Evolutionary conservation across 805 yeast species (phyloP), one percentile per base, ranked within the genome.

Genomic region (Millerozyma acaciae): DNA sequence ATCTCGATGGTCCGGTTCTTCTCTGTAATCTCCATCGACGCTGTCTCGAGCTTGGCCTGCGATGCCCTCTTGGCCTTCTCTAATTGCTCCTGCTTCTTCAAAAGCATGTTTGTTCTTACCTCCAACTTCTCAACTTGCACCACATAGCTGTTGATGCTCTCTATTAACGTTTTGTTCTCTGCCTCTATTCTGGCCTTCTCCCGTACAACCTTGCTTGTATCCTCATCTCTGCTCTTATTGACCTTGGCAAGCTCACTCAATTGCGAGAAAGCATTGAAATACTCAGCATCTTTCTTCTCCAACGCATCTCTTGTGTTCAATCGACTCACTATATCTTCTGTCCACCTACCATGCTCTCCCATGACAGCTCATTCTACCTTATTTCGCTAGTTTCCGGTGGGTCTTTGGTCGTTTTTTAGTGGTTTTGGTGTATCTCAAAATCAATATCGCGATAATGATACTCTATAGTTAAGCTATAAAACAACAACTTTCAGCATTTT

Each of bases 1-100:
- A 70, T 60, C 39, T 76, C 84, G 13, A 78, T 68, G 4, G 79
- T 69, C 43, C 70, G 70, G 33, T 77, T 70, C 53, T 78, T 79
- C 39, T 65, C 70, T n/a, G 42, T 41, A 4, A 66, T 40, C 29
- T 62, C 67, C 25, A 50, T 37, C 6, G 42, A 43, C 30, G 63
- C 37, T 20, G 44, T 44, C 9, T 43, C 46, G 9, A 65, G 38
- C 26, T 47, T 52, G 4, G 25, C 30, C 8, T 37, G 39, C 29
- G 60, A 42, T 16, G 35, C 43, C 6, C 37, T 40, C 12, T 50
- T 40, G 12, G 36, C 34, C 23, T 38, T 48, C 18, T 50, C 47
- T 24, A 52, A 32, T 6, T 29, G 28, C n/a, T 40, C 44, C 5
- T 45, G 48, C 8, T 17, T 29, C 16, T 31, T 42, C 16, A 32